A percentile compares a stretch with the other conserved stretches of the same genome.
Conservation (phyloP, 257 asterid species). For the Rhazya stricta region DNA sequence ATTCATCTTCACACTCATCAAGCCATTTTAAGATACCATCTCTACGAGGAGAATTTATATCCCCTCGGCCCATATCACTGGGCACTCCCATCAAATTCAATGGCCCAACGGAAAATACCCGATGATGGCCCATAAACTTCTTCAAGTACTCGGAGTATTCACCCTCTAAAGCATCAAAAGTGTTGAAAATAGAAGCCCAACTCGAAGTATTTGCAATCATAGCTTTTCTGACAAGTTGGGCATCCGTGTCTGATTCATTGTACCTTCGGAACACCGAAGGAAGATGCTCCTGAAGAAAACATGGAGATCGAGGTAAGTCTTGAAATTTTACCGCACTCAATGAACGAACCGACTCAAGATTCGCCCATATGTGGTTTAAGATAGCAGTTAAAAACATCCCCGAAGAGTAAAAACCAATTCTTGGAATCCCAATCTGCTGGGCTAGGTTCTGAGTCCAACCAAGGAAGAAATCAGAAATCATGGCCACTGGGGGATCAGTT, state of each 20-base stretch:
- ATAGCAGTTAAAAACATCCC: conserved; percentile 30
- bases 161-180: conserved; percentile 46
- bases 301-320: conserved; percentile 51
- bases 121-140: conserved; percentile 32
- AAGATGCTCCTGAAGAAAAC: conserved; percentile 33
- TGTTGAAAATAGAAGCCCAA: conserved; percentile 51
- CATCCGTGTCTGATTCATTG: conserved; percentile 25
- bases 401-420: conserved; percentile 41
- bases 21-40: conserved; percentile 40
- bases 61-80: conserved; percentile 10
- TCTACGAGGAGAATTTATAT: background rate
- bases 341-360: conserved; percentile 14
- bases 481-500: conserved; percentile 48
- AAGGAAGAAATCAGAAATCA: conserved; percentile 65
- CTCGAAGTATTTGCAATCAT: conserved; percentile 42
- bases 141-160: conserved; percentile 38
- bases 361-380: conserved; percentile 29
- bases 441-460: conserved; percentile 69
- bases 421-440: conserved; percentile 35
- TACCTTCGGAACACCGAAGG: conserved; percentile 48
- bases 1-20: conserved; percentile 34
- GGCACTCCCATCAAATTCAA: conserved; percentile 34
- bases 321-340: conserved; percentile 22
- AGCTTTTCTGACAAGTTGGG: conserved; percentile 28
- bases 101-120: conserved; percentile 56